Evolutionary conservation across 164 flowering plant genomes (phyloP).

Genomic region (Dillenia suffruticosa): DNA sequence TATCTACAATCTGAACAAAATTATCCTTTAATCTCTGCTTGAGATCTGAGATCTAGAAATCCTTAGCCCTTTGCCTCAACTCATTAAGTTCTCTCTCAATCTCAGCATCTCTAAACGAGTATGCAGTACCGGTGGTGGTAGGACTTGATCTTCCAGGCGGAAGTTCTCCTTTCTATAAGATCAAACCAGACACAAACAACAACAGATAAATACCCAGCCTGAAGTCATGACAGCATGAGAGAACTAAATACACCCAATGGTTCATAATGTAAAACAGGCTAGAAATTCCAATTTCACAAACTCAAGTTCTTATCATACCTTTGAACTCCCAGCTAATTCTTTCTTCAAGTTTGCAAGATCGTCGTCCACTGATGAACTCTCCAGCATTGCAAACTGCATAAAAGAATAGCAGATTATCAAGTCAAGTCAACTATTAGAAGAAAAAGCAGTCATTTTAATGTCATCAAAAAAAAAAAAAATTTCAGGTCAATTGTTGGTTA

Average conservation of each 20-base stretch:
- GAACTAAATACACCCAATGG: too few relatives aligned
- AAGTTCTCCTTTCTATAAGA: slow-evolving; percentile 74
- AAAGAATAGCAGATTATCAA: not conserved
- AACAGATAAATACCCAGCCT: not conserved
- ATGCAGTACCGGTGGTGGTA: slow-evolving; percentile 31
- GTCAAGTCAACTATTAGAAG: not conserved
- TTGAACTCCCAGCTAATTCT: slow-evolving; percentile 69
- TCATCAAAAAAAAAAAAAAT: too few relatives aligned
- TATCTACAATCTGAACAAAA: too few relatives aligned
- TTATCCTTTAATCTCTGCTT: too few relatives aligned
- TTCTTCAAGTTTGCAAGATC: slow-evolving; percentile 78
- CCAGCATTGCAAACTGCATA: slow-evolving; percentile 85
- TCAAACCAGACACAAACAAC: not conserved
- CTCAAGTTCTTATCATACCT: slow-evolving; percentile 32
- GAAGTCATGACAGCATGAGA: not conserved
- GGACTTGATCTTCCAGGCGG: slow-evolving; percentile 82
- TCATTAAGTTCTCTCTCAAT: slow-evolving; percentile 89
- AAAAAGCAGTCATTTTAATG: not conserved
- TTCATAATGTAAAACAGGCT: too few relatives aligned
- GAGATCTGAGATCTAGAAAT: slow-evolving; percentile 26
- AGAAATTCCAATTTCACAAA: too few relatives aligned
- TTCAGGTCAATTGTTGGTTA: too few relatives aligned
- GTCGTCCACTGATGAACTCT: slow-evolving; percentile 87
- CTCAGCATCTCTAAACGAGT: slow-evolving; percentile 61
- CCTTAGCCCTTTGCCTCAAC: slow-evolving; percentile 64